phyloP scores from a whole-genome alignment of 1,284 basidiomycete species.

The Sphaerobolus stellatus region DNA sequence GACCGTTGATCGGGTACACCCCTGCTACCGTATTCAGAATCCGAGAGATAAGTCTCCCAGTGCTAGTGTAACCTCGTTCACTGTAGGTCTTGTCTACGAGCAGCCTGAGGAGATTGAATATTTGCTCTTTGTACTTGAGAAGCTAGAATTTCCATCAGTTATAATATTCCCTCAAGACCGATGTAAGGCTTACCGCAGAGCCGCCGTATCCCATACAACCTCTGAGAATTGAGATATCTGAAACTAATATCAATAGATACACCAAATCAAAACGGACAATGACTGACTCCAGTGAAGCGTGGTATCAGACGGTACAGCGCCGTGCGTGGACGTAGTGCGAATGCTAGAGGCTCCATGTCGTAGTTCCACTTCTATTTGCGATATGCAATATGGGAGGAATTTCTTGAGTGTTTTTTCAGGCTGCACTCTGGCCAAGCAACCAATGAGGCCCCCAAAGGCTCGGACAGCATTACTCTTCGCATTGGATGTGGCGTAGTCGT shows the following conservation, averaged over 20 bases:
- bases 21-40: conserved; percentile 76
- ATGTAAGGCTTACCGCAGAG: conserved; percentile 44
- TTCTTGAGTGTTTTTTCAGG: conserved; percentile 77
- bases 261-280: conserved; percentile 13
- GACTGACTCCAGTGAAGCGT: conserved; percentile 90
- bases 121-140: conserved; percentile 65
- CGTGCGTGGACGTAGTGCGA: conserved; percentile 83
- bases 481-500: conserved; percentile 85
- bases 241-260: conserved; percentile 4
- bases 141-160: conserved; percentile 45
- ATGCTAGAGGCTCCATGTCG: conserved; percentile 91
- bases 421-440: conserved; percentile 80
- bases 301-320: conserved; percentile 85
- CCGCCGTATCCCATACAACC: conserved; percentile 78
- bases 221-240: conserved; percentile 76
- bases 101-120: conserved; percentile 68
- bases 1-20: conserved; percentile 79
- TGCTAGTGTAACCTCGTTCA: conserved; percentile 87
- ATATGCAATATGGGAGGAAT: conserved; percentile 78
- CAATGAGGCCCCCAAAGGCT: conserved; percentile 87
- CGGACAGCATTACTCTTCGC: conserved; percentile 86
- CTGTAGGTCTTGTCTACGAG: conserved; percentile 81
- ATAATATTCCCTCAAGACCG: conserved; percentile 1
- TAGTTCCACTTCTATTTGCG: conserved; percentile 85
- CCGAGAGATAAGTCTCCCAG: conserved; percentile 78